Base-by-base conservation (phyloP, 108 stramenopile species). In the Skeletonema menzelii region DNA sequence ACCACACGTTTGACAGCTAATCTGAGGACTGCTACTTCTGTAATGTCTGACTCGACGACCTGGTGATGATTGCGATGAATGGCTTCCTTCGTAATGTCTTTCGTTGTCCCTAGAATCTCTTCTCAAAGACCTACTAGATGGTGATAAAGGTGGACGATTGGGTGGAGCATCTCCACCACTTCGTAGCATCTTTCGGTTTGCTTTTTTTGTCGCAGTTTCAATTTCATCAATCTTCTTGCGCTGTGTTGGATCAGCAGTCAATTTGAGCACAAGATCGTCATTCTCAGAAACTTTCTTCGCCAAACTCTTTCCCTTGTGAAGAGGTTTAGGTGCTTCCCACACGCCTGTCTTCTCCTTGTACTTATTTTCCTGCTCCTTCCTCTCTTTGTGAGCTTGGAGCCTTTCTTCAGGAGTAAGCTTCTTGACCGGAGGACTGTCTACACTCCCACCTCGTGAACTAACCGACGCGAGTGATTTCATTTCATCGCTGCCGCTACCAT, bases 351-450 rank as follows among this genome's bases (percentile, higher is more conserved):
- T 77, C 24, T 82, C 85, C 70, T 75, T 85, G 69, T 82, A 79
- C 57, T 79, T 79, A 62, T 79, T 79, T 56, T 85, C 85, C 46
- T 67, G 65, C 30, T 67, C 37, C 75, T 85, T 85, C 34, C 82
- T 72, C 49, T 85, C 69, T 58, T 56, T 79, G 61, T 85, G 85
- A 13, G 73, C 60, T 62, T 80, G 38, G 40, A 85, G 79, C 63
- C 85, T 69, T 55, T 85, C 82, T 65, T 82, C 79, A 0, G 82
- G 78, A 61, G 70, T 83, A 13, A 85, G 85, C 35, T 70, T 76
- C 38, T 67, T 69, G 32, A 31, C 73, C 12, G 27, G 35, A 22
- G 85, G 82, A 59, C 73, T 55, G 47, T 86, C 87, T 8, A 81
- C 84, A 26, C 75, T 90, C 8, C 68, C 72, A 47, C 49, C 49